Evolutionary conservation across 441 rosid genomes (phyloP), one percentile per base, ranked within the genome.

Genomic region (Populus hybrid): DNA sequence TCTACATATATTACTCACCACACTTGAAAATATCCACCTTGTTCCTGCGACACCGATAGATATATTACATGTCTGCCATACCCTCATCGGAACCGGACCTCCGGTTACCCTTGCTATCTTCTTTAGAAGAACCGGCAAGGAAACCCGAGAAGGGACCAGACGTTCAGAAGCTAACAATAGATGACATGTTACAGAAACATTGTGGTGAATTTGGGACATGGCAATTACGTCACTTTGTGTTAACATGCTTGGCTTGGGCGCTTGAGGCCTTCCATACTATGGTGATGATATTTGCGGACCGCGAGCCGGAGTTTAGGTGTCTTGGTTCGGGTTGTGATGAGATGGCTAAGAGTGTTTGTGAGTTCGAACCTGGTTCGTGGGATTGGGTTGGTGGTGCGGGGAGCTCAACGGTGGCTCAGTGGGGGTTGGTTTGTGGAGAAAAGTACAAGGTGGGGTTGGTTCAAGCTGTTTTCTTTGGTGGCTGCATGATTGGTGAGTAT

Each of bases 281-380:
- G 99, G 98, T 93, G 10, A 88, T 95, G 94, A 95, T 95, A 57
- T 95, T 93, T 75, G 94, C 97, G 5, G 98, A 95, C 80, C 87
- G 87, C 9, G 94, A 93, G 65, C 98, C 94, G 8, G 85, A 64
- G 2, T 89, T 91, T 87, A 77, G 81, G 10, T 87, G 93, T 65
- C 24, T 82, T 2, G 81, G 83, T 7, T 69, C 82, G 28, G 90
- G 86, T 53, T 90, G 96, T 72, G 83, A 76, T 40, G 83, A 78
- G 69, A 69, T 68, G 64, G 80, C 81, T 7, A 78, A 61, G n/a
- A 84, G 81, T 23, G 76, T 85, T 10, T 94, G 97, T 14, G 89
- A 81, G 65, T 36, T 89, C 32, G 86, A 80, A 72, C 89, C 88
- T 10, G 90, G 89, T 42, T 91, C 93, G 3, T 95, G 98, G 99